phyloP scores from a whole-genome alignment of 192 early-diverging fungal genomes.

The Mycoemilia scoparia region DNA sequence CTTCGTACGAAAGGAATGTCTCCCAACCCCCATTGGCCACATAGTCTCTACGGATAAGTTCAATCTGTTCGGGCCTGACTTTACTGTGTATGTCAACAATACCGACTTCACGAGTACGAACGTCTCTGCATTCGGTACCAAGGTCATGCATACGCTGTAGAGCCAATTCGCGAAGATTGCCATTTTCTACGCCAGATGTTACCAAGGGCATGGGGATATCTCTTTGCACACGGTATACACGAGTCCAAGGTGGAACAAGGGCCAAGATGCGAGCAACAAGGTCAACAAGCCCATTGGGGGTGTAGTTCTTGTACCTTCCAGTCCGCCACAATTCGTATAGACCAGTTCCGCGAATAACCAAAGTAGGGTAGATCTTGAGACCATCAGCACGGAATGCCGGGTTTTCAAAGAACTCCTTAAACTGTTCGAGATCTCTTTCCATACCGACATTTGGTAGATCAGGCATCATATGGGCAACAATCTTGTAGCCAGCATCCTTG shows the following conservation, averaged over 20 bases:
- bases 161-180: slow-evolving; percentile 89
- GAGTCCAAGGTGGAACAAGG: slow-evolving; percentile 95
- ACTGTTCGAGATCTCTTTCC: slow-evolving; percentile 98
- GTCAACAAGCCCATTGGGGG: slow-evolving; percentile 89
- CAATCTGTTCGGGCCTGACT: slow-evolving; percentile 84
- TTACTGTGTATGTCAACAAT: slow-evolving; percentile 96
- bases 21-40: slow-evolving; percentile 98
- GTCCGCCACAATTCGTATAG: slow-evolving; percentile 99
- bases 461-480: slow-evolving; percentile 99
- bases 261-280: slow-evolving; percentile 88
- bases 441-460: slow-evolving; percentile 98
- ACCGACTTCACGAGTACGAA: slow-evolving; percentile 94
- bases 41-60: slow-evolving; percentile 95
- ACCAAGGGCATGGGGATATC: slow-evolving; percentile 99
- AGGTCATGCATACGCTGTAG: slow-evolving; percentile 91
- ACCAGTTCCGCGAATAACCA: slow-evolving; percentile 96
- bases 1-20: slow-evolving; percentile 97
- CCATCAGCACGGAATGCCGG: slow-evolving; percentile 97
- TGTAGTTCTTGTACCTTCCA: slow-evolving; percentile 92
- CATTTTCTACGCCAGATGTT: slow-evolving; percentile 94
- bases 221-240: slow-evolving; percentile 94
- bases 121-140: slow-evolving; percentile 89
- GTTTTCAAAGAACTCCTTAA: slow-evolving; percentile 96
- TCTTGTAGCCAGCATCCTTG: slow-evolving; percentile 97
- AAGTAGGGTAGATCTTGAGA: slow-evolving; percentile 92